phyloP scores from a whole-genome alignment of 768 basidiomycete species.

The Rhizopogon roseolus region DNA sequence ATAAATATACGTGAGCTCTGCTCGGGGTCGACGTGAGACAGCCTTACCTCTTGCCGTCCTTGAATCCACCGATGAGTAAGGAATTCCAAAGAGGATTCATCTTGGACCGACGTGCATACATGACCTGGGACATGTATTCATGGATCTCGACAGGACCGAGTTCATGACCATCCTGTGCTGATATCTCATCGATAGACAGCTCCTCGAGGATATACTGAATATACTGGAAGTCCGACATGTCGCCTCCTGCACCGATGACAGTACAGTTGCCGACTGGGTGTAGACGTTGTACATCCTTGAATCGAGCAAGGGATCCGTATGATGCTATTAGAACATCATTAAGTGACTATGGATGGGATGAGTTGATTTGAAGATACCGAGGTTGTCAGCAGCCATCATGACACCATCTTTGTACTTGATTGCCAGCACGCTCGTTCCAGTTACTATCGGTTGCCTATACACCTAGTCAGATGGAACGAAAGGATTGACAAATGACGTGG shows the following conservation, averaged over 20 bases:
- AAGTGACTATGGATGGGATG: background rate
- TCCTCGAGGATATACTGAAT: conserved; percentile 78
- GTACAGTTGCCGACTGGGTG: conserved; percentile 81
- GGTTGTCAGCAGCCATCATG: conserved; percentile 97
- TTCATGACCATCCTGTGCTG: conserved; percentile 76
- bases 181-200: conserved; percentile 73
- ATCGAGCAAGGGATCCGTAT: conserved; percentile 94
- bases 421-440: conserved; percentile 93
- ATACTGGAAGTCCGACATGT: conserved; percentile 98
- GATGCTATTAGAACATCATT: conserved; percentile 53
- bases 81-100: conserved; percentile 96
- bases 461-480: background rate
- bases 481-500: background rate
- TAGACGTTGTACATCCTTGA: conserved; percentile 91
- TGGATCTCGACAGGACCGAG: conserved; percentile 89
- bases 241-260: conserved; percentile 88
- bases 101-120: conserved; percentile 86
- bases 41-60: conserved; percentile 72
- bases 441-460: conserved; percentile 85
- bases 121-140: conserved; percentile 83
- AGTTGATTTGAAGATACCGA: conserved; percentile 51
- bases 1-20: background rate
- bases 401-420: conserved; percentile 95
- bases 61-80: conserved; percentile 86
- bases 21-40: background rate